Base-by-base conservation (phyloP, 2,329 filamentous ascomycete species). In the Aspergillus intermedius region DNA sequence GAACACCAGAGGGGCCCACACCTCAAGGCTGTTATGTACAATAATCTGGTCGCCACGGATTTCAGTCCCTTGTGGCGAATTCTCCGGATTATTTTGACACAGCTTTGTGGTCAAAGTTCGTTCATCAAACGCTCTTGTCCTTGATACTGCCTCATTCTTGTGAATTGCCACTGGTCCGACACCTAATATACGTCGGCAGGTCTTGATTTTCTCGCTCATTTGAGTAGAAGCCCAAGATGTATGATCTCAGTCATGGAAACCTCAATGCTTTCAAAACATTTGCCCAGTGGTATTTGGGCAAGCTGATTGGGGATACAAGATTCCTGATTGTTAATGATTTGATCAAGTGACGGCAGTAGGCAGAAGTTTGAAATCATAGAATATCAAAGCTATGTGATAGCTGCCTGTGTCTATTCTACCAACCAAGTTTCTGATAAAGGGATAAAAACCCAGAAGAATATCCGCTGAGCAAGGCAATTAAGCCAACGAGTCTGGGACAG, bases 151-250 rank as follows among this genome's bases (percentile, higher is more conserved):
- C 17, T 19, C 17, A 19, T 19, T 19, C 17, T 19, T 19, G 17
- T 19, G 17, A 19, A 19, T 19, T 19, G 17, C 17, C 17, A 4
- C n/a, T 43, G 15, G 15, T 25, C 32, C 2, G 19, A 12, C 13
- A 4, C 42, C n/a, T 45, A 5, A 50, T 25, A 45, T 39, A 19
- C 39, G 10, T 22, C 30, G 23, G 15, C n/a, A 55, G 48, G 48
- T 58, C 9, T 35, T 56, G 13, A n/a, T 53, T 12, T 40, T 56
- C 37, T 58, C 55, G 2, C 46, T 53, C 40, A 51, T 55, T 47
- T 48, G 52, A 7, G 6, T 46, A 2, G 23, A 56, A 8, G 46
- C 37, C 15, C 54, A 52, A 56, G 22, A 1, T 53, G 32, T 52
- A 50, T 45, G 48, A 56, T 49, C 48, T 55, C 32, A 45, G 15